phyloP scores from a whole-genome alignment of 352 stramenopile genomes.

The Phytophthora megakarya region DNA sequence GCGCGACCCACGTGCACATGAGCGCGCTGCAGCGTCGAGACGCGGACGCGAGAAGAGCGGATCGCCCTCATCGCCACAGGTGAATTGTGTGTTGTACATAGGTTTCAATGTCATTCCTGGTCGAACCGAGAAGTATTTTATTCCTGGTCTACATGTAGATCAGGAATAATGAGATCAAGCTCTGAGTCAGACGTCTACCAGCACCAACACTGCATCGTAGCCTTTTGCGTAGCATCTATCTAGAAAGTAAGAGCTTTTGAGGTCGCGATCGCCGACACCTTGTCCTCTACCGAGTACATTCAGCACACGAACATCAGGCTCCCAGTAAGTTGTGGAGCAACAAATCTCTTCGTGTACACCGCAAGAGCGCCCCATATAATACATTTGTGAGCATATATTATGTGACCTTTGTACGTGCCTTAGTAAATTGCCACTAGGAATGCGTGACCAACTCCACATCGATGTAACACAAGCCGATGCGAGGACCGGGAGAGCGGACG shows the following conservation, averaged over 20 bases:
- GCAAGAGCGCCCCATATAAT: too few species aligned
- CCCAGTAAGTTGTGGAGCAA: conserved; percentile 18
- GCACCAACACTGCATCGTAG: conserved; percentile 19
- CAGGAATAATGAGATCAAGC: too few species aligned
- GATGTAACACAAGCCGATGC: too few species aligned
- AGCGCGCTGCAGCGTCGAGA: conserved; percentile 24
- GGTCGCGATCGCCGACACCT: conserved; percentile 20
- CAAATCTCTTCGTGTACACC: too few species aligned
- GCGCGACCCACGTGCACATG: conserved; percentile 56
- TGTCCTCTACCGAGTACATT: conserved; percentile 12
- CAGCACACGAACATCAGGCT: conserved; percentile 16
- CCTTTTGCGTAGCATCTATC: conserved; percentile 5
- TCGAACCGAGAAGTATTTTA: too few species aligned
- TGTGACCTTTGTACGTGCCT: too few species aligned
- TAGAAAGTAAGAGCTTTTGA: conserved; percentile 17
- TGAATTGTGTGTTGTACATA: not conserved
- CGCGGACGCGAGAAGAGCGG: not conserved
- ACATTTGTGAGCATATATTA: too few species aligned
- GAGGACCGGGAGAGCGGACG: too few species aligned
- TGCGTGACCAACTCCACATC: too few species aligned
- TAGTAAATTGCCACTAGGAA: too few species aligned
- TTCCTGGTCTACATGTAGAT: too few species aligned
- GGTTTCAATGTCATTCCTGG: not conserved
- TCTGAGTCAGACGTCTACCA: too few species aligned
- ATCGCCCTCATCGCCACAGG: conserved; percentile 15